A percentile compares a stretch with the other conserved stretches of the same genome.
Conservation (phyloP, 2,329 filamentous ascomycete species). For the Penicillium italicum region DNA sequence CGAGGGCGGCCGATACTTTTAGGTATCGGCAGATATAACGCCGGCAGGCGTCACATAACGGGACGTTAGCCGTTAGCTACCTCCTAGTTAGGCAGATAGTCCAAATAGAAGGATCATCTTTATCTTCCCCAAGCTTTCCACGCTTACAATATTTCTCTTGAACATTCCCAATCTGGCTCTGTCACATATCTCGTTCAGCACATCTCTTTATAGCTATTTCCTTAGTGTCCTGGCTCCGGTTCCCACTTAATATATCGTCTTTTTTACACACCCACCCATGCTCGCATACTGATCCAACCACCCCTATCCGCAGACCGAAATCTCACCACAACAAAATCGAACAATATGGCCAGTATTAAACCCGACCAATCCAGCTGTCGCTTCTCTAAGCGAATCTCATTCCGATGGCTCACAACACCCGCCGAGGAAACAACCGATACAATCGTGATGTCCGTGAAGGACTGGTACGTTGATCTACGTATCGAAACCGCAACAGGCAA, state of each 20-base stretch:
- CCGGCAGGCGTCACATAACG: too few relatives aligned
- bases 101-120: too few relatives aligned
- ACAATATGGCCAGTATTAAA: conserved; percentile 10
- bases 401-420: conserved; percentile 43
- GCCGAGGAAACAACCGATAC: conserved; percentile 45
- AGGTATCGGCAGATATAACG: too few relatives aligned
- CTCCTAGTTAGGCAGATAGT: too few relatives aligned
- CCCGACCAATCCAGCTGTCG: conserved; percentile 12
- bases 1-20: too few relatives aligned
- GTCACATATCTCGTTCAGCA: background rate
- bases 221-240: background rate
- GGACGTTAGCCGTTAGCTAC: too few relatives aligned
- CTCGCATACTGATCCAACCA: background rate
- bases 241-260: background rate
- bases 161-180: conserved; percentile 10
- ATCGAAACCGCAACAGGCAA: conserved; percentile 34
- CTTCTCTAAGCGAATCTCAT: conserved; percentile 42
- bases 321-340: too few relatives aligned
- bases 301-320: background rate
- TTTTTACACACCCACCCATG: background rate
- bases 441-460: conserved; percentile 42
- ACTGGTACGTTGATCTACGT: conserved; percentile 45
- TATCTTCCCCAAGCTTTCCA: too few relatives aligned
- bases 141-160: too few relatives aligned
- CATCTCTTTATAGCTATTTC: background rate